Conservation (phyloP, 495 filamentous ascomycete species). For the Neurospora tetrasperma region DNA sequence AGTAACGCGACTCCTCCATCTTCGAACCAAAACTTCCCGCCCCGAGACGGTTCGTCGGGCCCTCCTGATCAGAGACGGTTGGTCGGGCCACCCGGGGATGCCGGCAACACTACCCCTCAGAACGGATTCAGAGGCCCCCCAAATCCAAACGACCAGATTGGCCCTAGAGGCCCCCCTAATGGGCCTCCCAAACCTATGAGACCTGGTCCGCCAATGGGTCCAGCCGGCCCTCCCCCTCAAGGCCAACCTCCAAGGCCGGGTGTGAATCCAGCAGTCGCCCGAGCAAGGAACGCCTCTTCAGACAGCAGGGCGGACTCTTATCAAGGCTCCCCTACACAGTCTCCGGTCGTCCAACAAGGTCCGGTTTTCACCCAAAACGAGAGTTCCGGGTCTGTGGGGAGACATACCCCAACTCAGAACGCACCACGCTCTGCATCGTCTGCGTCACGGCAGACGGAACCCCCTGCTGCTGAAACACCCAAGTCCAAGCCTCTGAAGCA, state of each 20-base stretch:
- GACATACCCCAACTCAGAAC: slow-evolving; percentile 48
- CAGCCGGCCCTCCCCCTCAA: slow-evolving; percentile 75
- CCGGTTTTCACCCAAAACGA: slow-evolving; percentile 31
- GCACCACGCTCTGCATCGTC: background rate
- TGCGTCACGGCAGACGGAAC: slow-evolving; percentile 15
- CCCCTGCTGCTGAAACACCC: slow-evolving; percentile 15
- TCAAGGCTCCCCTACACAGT: slow-evolving; percentile 36
- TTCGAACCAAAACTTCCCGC: slow-evolving; percentile 32
- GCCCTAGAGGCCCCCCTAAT: slow-evolving; percentile 23
- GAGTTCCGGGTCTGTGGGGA: slow-evolving; percentile 41
- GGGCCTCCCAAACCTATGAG: slow-evolving; percentile 52
- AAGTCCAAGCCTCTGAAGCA: slow-evolving; percentile 26
- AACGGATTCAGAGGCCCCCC: slow-evolving; percentile 24
- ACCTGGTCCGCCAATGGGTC: slow-evolving; percentile 57
- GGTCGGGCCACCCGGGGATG: slow-evolving; percentile 40
- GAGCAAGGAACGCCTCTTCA: slow-evolving; percentile 29
- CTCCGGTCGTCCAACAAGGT: slow-evolving; percentile 44
- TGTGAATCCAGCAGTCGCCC: slow-evolving; percentile 17
- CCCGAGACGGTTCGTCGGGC: slow-evolving; percentile 54
- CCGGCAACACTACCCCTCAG: slow-evolving; percentile 39
- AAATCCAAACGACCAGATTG: slow-evolving; percentile 5
- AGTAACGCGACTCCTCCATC: slow-evolving; percentile 26
- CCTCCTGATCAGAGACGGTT: slow-evolving; percentile 47
- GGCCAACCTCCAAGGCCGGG: slow-evolving; percentile 72
- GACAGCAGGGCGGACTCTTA: slow-evolving; percentile 27